Percentiles rank a stretch among this genome's conserved stretches.
phyloP scores from a whole-genome alignment of 768 basidiomycete species.

The Trichaptum fuscoviolaceum region DNA sequence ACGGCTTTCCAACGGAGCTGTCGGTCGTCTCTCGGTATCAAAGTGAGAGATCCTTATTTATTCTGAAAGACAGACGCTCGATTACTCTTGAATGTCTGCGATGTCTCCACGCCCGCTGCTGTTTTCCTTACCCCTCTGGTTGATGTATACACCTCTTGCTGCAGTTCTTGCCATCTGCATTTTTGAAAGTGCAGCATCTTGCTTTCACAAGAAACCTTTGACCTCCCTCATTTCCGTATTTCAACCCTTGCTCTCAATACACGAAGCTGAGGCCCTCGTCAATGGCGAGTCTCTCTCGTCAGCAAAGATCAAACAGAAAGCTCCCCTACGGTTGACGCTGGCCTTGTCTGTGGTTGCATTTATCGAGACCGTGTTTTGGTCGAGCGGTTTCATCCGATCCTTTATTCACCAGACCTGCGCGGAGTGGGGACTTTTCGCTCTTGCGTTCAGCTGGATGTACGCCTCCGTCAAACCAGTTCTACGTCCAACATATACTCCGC shows the following conservation, averaged over 20 bases:
- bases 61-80: background rate
- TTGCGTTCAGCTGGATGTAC: constrained; percentile 63
- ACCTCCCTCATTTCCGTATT: constrained; percentile 25
- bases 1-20: background rate
- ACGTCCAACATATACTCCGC: constrained; percentile 50
- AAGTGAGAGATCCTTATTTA: background rate
- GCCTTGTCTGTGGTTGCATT: constrained; percentile 55
- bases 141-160: background rate
- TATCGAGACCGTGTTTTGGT: constrained; percentile 51
- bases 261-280: constrained; percentile 45
- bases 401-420: constrained; percentile 26
- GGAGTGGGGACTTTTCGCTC: constrained; percentile 38
- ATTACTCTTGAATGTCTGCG: background rate
- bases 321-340: constrained; percentile 55
- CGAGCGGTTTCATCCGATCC: constrained; percentile 36
- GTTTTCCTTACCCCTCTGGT: background rate
- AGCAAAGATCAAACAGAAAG: background rate
- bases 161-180: background rate
- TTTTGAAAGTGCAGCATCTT: background rate
- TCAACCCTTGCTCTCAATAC: constrained; percentile 40
- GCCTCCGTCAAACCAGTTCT: constrained; percentile 50
- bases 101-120: background rate
- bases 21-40: background rate
- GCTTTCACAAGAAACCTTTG: background rate
- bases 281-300: constrained; percentile 1